phyloP scores from a whole-genome alignment of 2,329 filamentous ascomycete species.

The Alternaria arbusti region DNA sequence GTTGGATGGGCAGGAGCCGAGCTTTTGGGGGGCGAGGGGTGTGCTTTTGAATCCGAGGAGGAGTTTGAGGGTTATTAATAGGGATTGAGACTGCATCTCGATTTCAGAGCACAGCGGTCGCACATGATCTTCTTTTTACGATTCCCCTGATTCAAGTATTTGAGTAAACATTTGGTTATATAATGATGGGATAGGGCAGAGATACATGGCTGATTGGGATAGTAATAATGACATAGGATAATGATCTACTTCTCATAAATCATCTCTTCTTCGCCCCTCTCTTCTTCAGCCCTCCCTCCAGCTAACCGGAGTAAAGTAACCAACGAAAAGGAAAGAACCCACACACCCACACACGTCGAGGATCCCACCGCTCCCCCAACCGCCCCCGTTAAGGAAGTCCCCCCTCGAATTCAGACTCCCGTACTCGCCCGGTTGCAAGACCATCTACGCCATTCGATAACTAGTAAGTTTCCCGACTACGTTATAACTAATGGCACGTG shows the following conservation, averaged over 20 bases:
- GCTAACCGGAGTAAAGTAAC: too few relatives aligned
- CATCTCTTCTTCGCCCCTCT: too few relatives aligned
- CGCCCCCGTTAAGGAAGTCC: neutral
- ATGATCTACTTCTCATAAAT: neutral
- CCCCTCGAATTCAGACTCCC: neutral
- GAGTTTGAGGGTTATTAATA: constrained; percentile 73
- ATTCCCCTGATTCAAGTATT: neutral
- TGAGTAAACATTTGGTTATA: too few relatives aligned
- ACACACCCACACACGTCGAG: neutral
- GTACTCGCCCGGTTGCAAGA: neutral
- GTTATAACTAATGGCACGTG: too few relatives aligned
- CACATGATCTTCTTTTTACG: neutral
- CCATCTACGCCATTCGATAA: too few relatives aligned
- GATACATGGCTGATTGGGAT: neutral
- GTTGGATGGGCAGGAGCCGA: constrained; percentile 69
- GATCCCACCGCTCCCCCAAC: neutral
- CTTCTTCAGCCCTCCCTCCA: neutral
- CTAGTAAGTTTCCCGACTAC: too few relatives aligned
- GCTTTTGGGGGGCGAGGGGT: constrained; percentile 66
- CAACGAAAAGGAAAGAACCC: neutral
- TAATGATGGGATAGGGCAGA: neutral
- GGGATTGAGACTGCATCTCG: constrained; percentile 46
- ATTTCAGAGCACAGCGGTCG: too few relatives aligned
- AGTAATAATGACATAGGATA: neutral
- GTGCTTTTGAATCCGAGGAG: constrained; percentile 71